phyloP scores from a whole-genome alignment of 495 filamentous ascomycete genomes.

The Tuber microsphaerosporum region DNA sequence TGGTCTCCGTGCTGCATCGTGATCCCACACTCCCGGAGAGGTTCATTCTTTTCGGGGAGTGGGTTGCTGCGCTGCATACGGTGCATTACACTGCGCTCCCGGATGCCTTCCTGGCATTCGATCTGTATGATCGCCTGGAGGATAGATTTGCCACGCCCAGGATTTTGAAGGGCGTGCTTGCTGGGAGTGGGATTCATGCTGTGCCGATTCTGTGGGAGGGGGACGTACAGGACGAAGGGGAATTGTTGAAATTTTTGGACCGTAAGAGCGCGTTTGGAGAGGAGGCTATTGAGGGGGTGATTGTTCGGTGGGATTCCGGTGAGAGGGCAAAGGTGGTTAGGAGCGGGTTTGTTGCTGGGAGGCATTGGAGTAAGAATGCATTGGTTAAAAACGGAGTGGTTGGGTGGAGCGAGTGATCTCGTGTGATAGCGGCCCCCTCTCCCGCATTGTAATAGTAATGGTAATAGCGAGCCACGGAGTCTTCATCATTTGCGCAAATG shows the following conservation, averaged over 20 bases:
- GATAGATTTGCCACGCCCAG: constrained; percentile 5
- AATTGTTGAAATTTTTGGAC: constrained; percentile 19
- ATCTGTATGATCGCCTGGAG: constrained; percentile 23
- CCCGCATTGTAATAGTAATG: background rate
- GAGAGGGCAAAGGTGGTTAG: constrained; percentile 41
- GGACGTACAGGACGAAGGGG: constrained; percentile 13
- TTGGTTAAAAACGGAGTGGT: constrained; percentile 36
- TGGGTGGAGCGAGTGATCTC: constrained; percentile 25
- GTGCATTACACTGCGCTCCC: constrained; percentile 20
- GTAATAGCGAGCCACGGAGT: background rate
- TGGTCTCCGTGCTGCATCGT: constrained; percentile 11
- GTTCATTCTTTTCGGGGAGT: constrained; percentile 28
- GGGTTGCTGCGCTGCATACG: constrained; percentile 25
- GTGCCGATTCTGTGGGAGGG: constrained; percentile 26
- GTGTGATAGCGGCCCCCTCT: constrained; percentile 4
- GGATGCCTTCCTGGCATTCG: constrained; percentile 22
- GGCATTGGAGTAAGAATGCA: constrained; percentile 32
- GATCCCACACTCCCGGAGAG: constrained; percentile 13
- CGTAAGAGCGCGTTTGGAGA: constrained; percentile 15
- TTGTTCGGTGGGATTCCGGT: constrained; percentile 28
- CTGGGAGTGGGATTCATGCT: constrained; percentile 7
- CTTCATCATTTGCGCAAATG: background rate
- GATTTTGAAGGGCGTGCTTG: constrained; percentile 1
- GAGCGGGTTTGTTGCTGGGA: constrained; percentile 40
- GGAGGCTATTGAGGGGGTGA: constrained; percentile 23